Evolutionary conservation across 805 yeast species (phyloP), one percentile per base, ranked within the genome.

Genomic region (Teunomyces stri): DNA sequence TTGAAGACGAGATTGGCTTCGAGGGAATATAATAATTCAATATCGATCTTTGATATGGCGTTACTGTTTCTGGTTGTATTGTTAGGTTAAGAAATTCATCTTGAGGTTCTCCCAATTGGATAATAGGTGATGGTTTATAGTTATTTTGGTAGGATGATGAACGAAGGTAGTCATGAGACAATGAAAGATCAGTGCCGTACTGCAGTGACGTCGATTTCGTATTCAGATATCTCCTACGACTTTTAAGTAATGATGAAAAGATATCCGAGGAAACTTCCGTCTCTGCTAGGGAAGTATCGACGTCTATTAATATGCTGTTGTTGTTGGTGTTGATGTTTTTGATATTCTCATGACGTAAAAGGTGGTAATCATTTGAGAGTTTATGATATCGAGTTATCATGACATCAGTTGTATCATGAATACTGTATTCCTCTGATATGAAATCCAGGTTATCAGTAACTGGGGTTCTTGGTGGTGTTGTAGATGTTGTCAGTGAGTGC

Each of bases 141-240:
- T 69, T 60, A 5, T 73, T 61, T 61, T 50, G 62, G 66, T 13
- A 72, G 56, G 43, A 58, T 53, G 56, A 39, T 5, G 50, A 45
- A 7, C 54, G 48, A 28, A 50, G 33, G 25, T 46, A 37, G 18
- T 33, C 22, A 39, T 57, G 56, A 51, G 36, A 62, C 40, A 46
- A 21, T 16, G 45, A 36, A 42, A 72, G 65, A 2, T 61, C 50
- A 1, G 75, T 68, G 3, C 79, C 79, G 48, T 74, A 74, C 25
- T 68, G 65, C 18, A 6, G 29, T 12, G 40, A 21, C n/a, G 16
- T 2, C 25, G 11, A 6, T 21, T n/a, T 25, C 22, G n/a, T 6
- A 21, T 21, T 9, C 12, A 13, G 18, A 3, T 37, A 15, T 21
- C 25, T 37, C 13, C 13, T 37, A 12, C 40, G 40, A n/a, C 15